phyloP scores from a whole-genome alignment of 2,329 filamentous ascomycete genomes.

The Pleurostoma richardsiae region DNA sequence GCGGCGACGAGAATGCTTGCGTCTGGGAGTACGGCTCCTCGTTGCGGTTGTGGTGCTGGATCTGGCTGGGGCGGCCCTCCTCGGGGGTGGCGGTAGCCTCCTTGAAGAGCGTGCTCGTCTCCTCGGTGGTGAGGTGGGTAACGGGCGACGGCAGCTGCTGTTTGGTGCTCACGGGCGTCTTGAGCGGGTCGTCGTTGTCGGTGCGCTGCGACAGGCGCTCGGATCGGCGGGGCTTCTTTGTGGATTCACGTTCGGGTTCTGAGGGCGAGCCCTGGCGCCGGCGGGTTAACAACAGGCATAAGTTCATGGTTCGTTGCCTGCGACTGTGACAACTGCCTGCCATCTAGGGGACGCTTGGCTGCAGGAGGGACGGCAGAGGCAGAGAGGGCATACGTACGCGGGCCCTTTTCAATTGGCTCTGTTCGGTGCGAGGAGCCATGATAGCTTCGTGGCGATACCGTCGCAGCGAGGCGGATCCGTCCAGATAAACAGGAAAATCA shows the following conservation, averaged over 20 bases:
- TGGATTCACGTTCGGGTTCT: slow-evolving; percentile 53
- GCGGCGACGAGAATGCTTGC: slow-evolving; percentile 45
- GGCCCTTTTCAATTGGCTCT: slow-evolving; percentile 20
- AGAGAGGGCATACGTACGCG: slow-evolving; percentile 14
- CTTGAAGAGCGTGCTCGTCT: slow-evolving; percentile 60
- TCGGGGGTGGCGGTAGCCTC: slow-evolving; percentile 69
- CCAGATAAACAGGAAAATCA: too few relatives aligned
- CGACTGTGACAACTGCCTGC: too few relatives aligned
- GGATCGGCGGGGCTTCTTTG: slow-evolving; percentile 81
- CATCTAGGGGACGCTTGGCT: too few relatives aligned
- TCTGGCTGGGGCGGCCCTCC: slow-evolving; percentile 51
- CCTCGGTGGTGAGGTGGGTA: slow-evolving; percentile 54
- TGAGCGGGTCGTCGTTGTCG: slow-evolving; percentile 29
- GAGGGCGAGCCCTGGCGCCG: slow-evolving; percentile 57
- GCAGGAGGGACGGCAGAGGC: neutral
- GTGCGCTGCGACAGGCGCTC: slow-evolving; percentile 58
- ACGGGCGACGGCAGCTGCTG: slow-evolving; percentile 77
- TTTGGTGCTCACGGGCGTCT: slow-evolving; percentile 57
- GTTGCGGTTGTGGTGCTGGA: slow-evolving; percentile 39
- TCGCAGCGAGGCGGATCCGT: neutral
- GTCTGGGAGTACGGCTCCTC: slow-evolving; percentile 41
- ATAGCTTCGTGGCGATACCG: neutral
- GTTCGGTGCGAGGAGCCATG: slow-evolving; percentile 18
- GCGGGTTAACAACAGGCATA: slow-evolving; percentile 19
- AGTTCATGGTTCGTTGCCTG: slow-evolving; percentile 14